Base-by-base conservation (phyloP, 169 alveolate species). In the Plasmodium chabaudi region DNA sequence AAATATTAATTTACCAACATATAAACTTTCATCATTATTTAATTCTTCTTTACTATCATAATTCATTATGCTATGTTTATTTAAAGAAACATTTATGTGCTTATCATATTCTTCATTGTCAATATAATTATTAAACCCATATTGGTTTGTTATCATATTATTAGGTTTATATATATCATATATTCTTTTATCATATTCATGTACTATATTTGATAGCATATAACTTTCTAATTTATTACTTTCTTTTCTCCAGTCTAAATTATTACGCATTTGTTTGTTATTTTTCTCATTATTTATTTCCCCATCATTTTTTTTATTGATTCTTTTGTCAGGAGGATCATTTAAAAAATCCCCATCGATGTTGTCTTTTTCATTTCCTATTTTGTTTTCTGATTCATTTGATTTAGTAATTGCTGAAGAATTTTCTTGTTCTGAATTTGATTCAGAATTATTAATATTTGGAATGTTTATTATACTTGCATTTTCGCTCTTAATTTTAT, bases 1-100 rank as follows among this genome's bases (percentile, higher is more conserved):
- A 70, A 70, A 86, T 47, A 86, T 60, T 86, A 86, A 86, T 57
- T 86, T 86, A 5, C 91, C 91, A 57, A 86, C 91, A 70, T 86
- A 86, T 60, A 86, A 70, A 44, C 61, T 71, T 64, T 86, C 91
- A 21, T 69, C 60, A 34, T 57, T 71, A 27, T 86, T 68, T 59
- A 51, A 61, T 60, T 34, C 87, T 13, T 86, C 91, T 65, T 86
- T 86, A 42, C 75, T 69, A 64, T 86, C 87, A 53, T 86, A 86
- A 72, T 86, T 71, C 61, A 86, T n/a, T 86, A 86, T 86, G 53
- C 87, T 70, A 56, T 69, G 27, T 42, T 86, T 86, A 72, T 86
- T 86, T 19, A 86, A 44, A 17, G 87, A 9, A 21, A 72, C 19
- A 63, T 86, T 61, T 19, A 86, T 86, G 27, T 86, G 87, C 47